These are phyloP conservation scores for Conticribra weissflogii DNA, from an alignment of 108 stramenopile genomes.

Conservation along the genomic window DNA sequence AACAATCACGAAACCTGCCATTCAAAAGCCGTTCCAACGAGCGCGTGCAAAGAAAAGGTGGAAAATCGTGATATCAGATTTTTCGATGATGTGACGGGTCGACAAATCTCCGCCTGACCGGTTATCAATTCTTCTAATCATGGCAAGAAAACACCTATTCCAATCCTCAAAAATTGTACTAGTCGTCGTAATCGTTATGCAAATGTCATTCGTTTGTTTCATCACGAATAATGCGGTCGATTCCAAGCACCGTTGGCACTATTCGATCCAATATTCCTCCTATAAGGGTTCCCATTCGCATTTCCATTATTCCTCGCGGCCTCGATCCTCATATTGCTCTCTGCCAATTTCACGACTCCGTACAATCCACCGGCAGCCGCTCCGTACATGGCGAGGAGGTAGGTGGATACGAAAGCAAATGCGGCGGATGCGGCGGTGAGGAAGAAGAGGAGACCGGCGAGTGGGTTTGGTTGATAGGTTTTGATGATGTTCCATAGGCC, in stretches of 20 bases:
- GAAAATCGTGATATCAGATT: too few species aligned
- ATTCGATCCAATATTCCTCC: constrained; percentile 16
- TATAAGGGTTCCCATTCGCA: constrained; percentile 1
- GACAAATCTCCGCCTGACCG: too few species aligned
- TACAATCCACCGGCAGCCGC: constrained; percentile 84
- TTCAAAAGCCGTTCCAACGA: too few species aligned
- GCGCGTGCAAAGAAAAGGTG: constrained; percentile 1
- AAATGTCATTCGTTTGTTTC: too few species aligned
- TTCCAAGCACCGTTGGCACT: constrained; percentile 20
- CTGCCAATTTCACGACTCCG: constrained; percentile 84
- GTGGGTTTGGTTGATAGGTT: constrained; percentile 81
- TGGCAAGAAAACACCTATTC: not conserved
- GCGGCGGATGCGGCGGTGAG: constrained; percentile 71
- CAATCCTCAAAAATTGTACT: too few species aligned
- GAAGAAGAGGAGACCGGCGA: constrained; percentile 80
- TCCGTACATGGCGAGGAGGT: constrained; percentile 78
- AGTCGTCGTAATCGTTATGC: too few species aligned
- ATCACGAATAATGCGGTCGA: constrained; percentile 49
- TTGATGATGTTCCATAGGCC: constrained; percentile 81
- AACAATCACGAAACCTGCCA: too few species aligned
- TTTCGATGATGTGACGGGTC: too few species aligned
- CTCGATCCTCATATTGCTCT: constrained; percentile 61
- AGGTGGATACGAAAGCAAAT: constrained; percentile 85
- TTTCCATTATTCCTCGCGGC: constrained; percentile 16
- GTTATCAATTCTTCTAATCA: too few species aligned